Evolutionary conservation across 2,329 filamentous ascomycete species (phyloP).

Genomic region (Exutisphaerella laricina): DNA sequence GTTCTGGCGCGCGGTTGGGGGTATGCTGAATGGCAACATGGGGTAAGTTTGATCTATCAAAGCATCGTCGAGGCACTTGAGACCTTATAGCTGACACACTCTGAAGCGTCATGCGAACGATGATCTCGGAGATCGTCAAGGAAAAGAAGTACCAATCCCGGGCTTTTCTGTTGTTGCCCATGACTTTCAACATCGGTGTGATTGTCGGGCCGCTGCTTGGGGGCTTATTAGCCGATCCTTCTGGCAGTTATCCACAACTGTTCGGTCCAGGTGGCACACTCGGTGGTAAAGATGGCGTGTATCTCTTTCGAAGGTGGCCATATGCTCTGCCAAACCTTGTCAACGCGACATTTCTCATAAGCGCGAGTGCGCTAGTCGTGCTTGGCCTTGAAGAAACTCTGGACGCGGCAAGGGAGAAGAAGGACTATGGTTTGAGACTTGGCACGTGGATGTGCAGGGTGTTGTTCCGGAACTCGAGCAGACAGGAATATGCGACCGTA

Average conservation of each 20-base stretch:
- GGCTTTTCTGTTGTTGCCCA: slow-evolving; percentile 56
- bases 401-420: slow-evolving; percentile 37
- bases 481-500: slow-evolving; percentile 29
- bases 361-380: slow-evolving; percentile 51
- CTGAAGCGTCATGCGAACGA: slow-evolving; percentile 69
- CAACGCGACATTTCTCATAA: slow-evolving; percentile 55
- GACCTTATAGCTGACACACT: no score
- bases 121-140: slow-evolving; percentile 65
- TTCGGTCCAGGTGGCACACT: slow-evolving; percentile 57
- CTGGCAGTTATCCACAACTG: slow-evolving; percentile 54
- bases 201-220: slow-evolving; percentile 52
- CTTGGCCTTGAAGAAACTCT: slow-evolving; percentile 61
- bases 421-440: slow-evolving; percentile 38
- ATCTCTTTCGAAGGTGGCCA: slow-evolving; percentile 60
- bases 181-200: slow-evolving; percentile 61
- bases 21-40: slow-evolving; percentile 65
- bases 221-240: slow-evolving; percentile 63
- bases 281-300: slow-evolving; percentile 52
- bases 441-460: slow-evolving; percentile 35
- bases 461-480: slow-evolving; percentile 31
- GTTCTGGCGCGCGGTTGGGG: slow-evolving; percentile 61
- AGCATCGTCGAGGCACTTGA: no score
- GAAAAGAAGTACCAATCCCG: slow-evolving; percentile 57
- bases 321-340: slow-evolving; percentile 66
- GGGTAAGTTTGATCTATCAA: no score